These are phyloP conservation scores for Pseudogymnoascus sp. DNA, from an alignment of 2,329 filamentous ascomycete species.

Conservation along the genomic window DNA sequence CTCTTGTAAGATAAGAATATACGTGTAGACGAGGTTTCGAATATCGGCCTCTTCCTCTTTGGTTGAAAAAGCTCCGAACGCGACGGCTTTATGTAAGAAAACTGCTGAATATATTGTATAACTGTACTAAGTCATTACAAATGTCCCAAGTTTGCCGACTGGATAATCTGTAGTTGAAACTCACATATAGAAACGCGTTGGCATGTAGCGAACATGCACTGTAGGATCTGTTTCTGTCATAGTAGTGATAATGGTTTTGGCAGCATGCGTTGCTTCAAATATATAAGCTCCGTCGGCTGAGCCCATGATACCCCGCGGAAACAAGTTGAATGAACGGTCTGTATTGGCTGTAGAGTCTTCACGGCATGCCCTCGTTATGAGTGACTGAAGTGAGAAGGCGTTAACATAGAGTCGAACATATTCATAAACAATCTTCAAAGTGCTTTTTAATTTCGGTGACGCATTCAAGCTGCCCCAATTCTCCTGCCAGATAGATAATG, in stretches of 20 bases:
- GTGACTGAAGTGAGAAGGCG: constrained; percentile 68
- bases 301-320: constrained; percentile 18
- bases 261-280: constrained; percentile 15
- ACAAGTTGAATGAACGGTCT: constrained; percentile 16
- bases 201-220: constrained; percentile 2
- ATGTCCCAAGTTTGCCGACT: neutral
- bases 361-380: constrained; percentile 41
- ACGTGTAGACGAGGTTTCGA: neutral
- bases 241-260: constrained; percentile 12
- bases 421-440: constrained; percentile 61
- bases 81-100: constrained; percentile 3
- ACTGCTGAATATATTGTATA: constrained; percentile 8
- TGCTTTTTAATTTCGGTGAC: constrained; percentile 57
- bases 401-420: constrained; percentile 68
- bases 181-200: constrained; percentile 7
- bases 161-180: neutral
- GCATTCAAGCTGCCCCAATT: neutral
- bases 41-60: constrained; percentile 2
- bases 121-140: neutral
- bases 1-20: neutral
- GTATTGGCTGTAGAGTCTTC: neutral
- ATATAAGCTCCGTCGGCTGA: constrained; percentile 17
- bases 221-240: constrained; percentile 6
- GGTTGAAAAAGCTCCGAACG: constrained; percentile 6
- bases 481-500: constrained; percentile 10